phyloP scores from a whole-genome alignment of 805 yeast species.

The Monosporozyma siamensis region DNA sequence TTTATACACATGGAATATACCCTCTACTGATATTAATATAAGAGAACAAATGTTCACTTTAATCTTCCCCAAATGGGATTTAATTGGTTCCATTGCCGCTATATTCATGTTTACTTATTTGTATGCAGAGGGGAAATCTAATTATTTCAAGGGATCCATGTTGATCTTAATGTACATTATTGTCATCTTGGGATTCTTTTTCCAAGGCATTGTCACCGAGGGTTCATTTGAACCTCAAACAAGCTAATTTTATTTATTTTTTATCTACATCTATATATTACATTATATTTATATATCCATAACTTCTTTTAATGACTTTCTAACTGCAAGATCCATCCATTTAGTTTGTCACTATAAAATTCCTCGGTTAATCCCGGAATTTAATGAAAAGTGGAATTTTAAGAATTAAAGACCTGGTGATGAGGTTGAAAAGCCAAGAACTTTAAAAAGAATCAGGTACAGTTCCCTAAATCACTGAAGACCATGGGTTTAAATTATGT shows the following conservation, averaged over 20 bases:
- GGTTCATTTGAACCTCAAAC: neutral
- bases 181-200: constrained; percentile 72
- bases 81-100: constrained; percentile 73
- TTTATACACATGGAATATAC: constrained; percentile 34
- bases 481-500: constrained; percentile 13
- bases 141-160: constrained; percentile 91
- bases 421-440: too few species aligned
- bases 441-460: too few species aligned
- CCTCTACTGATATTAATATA: constrained; percentile 21
- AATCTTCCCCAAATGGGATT: constrained; percentile 93
- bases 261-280: neutral
- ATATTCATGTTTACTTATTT: constrained; percentile 86
- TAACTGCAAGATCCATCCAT: too few species aligned
- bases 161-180: constrained; percentile 69
- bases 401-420: too few species aligned
- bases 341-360: too few species aligned
- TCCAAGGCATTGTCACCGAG: constrained; percentile 29
- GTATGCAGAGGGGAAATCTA: constrained; percentile 93
- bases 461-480: neutral
- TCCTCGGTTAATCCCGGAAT: too few species aligned
- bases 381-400: too few species aligned
- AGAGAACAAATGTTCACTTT: constrained; percentile 48
- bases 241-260: neutral
- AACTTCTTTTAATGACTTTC: too few species aligned
- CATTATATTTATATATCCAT: neutral